These are phyloP conservation scores for Capsicum chinense DNA, from an alignment of 257 asterid genomes.

Conservation along the genomic window DNA sequence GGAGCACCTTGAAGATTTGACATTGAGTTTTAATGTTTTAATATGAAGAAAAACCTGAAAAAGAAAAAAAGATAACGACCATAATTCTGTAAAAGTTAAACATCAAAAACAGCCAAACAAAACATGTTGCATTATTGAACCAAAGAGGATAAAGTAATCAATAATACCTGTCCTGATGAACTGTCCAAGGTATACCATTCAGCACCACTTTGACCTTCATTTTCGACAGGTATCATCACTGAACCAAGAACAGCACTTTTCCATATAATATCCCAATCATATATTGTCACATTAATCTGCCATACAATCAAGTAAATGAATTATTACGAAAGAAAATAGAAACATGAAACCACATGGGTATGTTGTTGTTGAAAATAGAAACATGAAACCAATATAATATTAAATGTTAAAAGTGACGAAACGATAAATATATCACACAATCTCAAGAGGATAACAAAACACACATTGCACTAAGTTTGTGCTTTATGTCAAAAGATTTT, in stretches of 20 bases:
- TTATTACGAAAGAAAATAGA: conserved; percentile 30
- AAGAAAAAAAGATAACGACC: conserved; percentile 26
- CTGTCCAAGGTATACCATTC: conserved; percentile 80
- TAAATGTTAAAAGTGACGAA: conserved; percentile 9
- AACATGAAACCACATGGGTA: background rate
- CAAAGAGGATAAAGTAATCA: conserved; percentile 20
- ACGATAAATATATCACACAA: background rate
- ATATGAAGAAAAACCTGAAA: conserved; percentile 87
- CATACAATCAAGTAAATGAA: conserved; percentile 37
- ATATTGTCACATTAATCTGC: conserved; percentile 83
- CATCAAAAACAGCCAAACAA: conserved; percentile 2
- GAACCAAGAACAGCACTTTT: conserved; percentile 93
- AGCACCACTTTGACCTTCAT: conserved; percentile 79
- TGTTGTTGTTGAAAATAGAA: background rate
- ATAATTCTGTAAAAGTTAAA: background rate
- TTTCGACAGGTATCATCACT: conserved; percentile 64
- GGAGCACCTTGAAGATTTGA: conserved; percentile 61
- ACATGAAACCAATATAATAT: background rate
- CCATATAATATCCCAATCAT: conserved; percentile 92
- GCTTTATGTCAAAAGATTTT: conserved; percentile 14
- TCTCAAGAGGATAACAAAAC: conserved; percentile 11
- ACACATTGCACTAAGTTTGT: conserved; percentile 21
- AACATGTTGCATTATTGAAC: background rate
- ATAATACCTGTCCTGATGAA: conserved; percentile 83
- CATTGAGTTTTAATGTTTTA: conserved; percentile 59